Evolutionary conservation across 371 early-diverging fungal species (phyloP).

Genomic region (Mucor indicus): DNA sequence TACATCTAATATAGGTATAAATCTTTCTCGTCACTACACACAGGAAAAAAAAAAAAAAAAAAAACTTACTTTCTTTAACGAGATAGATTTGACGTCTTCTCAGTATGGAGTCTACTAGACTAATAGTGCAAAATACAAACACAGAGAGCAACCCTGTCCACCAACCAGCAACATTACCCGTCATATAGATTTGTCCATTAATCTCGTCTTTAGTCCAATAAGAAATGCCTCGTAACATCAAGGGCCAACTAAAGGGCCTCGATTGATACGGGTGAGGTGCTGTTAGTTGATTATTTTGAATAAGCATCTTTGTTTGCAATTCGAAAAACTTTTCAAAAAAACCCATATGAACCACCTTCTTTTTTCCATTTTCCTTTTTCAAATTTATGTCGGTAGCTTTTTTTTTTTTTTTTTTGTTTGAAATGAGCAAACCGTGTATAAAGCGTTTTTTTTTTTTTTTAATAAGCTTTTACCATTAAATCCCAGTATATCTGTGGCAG

Average conservation of each 20-base stretch:
- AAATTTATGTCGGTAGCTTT: conserved; percentile 47
- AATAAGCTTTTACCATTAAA: conserved; percentile 30
- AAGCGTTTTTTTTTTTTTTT: too few species aligned
- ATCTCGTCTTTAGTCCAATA: conserved; percentile 78
- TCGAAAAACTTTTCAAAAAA: conserved; percentile 86
- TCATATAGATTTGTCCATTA: conserved; percentile 81
- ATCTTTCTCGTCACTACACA: conserved; percentile 67
- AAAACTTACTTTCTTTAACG: conserved; percentile 52
- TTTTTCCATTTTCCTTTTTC: conserved; percentile 40
- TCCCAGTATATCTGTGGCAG: conserved; percentile 54
- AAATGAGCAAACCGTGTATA: conserved; percentile 61
- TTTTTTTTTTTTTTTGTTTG: too few species aligned
- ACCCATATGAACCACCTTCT: conserved; percentile 42
- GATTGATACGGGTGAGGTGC: conserved; percentile 91
- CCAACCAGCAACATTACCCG: conserved; percentile 97
- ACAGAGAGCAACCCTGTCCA: conserved; percentile 74
- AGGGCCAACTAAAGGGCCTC: conserved; percentile 81
- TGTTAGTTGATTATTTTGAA: conserved; percentile 83
- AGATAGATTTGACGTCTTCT: conserved; percentile 71
- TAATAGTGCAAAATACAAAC: conserved; percentile 55
- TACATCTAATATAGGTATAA: conserved; percentile 50
- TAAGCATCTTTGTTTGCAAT: conserved; percentile 83
- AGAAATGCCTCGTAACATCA: conserved; percentile 86
- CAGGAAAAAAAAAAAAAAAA: too few species aligned
- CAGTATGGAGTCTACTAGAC: conserved; percentile 57